These are phyloP conservation scores for Hippophae gyantsensis DNA, from an alignment of 306 rosid species.

Conservation along the genomic window DNA sequence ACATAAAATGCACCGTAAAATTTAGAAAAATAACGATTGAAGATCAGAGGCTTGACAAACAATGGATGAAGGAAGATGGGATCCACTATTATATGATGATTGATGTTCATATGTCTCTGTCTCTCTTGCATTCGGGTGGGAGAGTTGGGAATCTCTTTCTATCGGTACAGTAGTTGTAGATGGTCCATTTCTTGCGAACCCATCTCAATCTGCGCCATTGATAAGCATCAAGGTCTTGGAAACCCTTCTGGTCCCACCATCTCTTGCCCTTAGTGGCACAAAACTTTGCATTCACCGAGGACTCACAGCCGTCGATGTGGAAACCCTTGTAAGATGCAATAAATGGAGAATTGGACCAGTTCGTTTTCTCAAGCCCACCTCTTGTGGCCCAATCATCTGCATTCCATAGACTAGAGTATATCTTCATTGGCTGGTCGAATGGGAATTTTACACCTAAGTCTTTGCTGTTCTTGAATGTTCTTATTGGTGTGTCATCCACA, in stretches of 20 bases:
- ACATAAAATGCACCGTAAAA: too few species aligned
- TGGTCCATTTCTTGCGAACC: not conserved
- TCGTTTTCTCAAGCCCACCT: constrained; percentile 77
- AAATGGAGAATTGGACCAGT: constrained; percentile 82
- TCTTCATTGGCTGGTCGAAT: constrained; percentile 70
- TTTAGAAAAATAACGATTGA: too few species aligned
- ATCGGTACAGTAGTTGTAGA: not conserved
- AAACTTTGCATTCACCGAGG: constrained; percentile 53
- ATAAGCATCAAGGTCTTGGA: not conserved
- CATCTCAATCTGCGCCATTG: not conserved
- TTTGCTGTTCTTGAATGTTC: constrained; percentile 77
- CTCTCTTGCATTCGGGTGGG: too few species aligned
- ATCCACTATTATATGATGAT: too few species aligned
- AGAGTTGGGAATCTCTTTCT: not conserved
- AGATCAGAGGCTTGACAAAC: too few species aligned
- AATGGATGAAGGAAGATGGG: too few species aligned
- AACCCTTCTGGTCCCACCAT: constrained; percentile 61
- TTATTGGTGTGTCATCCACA: constrained; percentile 62
- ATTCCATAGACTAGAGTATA: constrained; percentile 78
- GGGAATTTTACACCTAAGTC: constrained; percentile 67
- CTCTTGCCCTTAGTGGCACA: constrained; percentile 56
- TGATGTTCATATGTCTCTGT: too few species aligned
- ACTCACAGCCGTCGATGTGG: constrained; percentile 78
- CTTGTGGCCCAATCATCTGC: constrained; percentile 93
- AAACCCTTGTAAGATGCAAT: constrained; percentile 53